phyloP scores from a whole-genome alignment of 2,329 filamentous ascomycete species.

The Alternaria sp. region DNA sequence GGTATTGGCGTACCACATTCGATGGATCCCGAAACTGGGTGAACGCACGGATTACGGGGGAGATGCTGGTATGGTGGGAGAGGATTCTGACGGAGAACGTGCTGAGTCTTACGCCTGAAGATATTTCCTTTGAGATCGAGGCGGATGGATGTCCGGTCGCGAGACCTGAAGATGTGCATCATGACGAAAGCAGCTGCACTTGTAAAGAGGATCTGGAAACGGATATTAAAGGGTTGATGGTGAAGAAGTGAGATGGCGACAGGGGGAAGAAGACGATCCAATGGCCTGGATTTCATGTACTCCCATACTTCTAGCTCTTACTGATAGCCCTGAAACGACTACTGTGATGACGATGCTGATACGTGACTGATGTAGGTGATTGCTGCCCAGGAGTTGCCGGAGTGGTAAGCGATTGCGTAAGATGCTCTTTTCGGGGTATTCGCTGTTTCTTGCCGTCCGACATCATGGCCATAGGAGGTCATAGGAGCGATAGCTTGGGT shows the following conservation, averaged over 20 bases:
- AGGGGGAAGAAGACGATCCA: neutral
- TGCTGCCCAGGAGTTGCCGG: neutral
- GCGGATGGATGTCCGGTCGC: neutral
- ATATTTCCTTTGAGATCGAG: neutral
- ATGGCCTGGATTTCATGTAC: neutral
- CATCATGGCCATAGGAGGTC: neutral
- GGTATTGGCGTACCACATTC: neutral
- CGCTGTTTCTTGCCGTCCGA: neutral
- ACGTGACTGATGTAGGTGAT: neutral
- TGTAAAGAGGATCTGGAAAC: neutral
- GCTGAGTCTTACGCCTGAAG: neutral
- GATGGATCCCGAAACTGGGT: neutral
- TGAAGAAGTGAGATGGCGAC: neutral
- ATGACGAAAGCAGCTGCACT: neutral
- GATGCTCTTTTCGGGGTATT: neutral
- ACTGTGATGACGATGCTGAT: neutral
- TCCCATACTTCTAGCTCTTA: neutral
- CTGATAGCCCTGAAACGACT: neutral
- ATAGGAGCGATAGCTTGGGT: neutral
- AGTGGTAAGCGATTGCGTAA: neutral
- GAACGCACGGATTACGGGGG: neutral
- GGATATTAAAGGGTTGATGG: neutral
- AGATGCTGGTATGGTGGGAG: neutral
- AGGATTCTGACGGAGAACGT: neutral
- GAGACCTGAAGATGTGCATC: neutral